Conservation (phyloP, 2,329 filamentous ascomycete genomes). For the Ceratocystis papillata region DNA sequence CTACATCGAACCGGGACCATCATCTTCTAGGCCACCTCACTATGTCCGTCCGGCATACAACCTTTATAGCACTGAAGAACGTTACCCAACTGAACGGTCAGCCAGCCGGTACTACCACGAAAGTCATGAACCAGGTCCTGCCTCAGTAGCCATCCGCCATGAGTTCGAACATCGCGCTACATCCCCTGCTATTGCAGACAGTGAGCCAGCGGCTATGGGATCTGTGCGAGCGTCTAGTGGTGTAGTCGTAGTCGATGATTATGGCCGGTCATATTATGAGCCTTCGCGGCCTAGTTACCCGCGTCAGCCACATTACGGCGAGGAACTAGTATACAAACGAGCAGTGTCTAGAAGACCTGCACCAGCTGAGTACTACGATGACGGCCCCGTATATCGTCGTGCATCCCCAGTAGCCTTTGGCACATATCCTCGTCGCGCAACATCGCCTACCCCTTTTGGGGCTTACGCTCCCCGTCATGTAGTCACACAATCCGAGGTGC, state of each 20-base stretch:
- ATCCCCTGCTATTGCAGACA: conserved; percentile 14
- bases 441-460: too few species aligned
- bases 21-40: not conserved
- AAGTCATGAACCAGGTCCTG: conserved; percentile 4
- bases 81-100: conserved; percentile 11
- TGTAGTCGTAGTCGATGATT: conserved; percentile 69
- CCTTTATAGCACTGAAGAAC: conserved; percentile 8
- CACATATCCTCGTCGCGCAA: too few species aligned
- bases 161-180: conserved; percentile 1
- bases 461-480: conserved; percentile 41
- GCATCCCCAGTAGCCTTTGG: conserved; percentile 39
- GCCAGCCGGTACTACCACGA: conserved; percentile 15
- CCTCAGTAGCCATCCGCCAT: not conserved
- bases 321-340: conserved; percentile 55
- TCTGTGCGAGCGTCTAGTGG: conserved; percentile 45
- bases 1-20: conserved; percentile 8
- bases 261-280: conserved; percentile 66
- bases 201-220: conserved; percentile 37
- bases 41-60: conserved; percentile 20
- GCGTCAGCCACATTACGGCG: conserved; percentile 11
- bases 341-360: conserved; percentile 42
- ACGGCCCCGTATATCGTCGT: conserved; percentile 40
- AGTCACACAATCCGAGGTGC: conserved; percentile 52
- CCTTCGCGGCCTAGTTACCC: conserved; percentile 30
- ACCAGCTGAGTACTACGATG: conserved; percentile 41